Evolutionary conservation across 2,329 filamentous ascomycete species (phyloP).

Genomic region (Knoxdaviesia proteae): DNA sequence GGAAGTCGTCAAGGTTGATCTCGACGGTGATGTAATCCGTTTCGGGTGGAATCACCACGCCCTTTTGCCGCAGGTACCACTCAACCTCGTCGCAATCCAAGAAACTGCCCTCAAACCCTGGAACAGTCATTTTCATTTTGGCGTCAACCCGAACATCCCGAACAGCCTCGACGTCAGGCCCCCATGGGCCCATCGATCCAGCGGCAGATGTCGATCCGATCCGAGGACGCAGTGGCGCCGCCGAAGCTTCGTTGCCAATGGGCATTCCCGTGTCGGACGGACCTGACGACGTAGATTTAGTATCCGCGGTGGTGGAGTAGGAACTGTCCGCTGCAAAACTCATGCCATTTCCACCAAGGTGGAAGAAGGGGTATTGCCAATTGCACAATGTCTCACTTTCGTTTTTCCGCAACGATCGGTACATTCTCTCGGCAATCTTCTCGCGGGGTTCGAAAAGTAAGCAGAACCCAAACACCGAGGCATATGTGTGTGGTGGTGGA

Average conservation of each 20-base stretch:
- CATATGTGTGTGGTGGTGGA: conserved; percentile 25
- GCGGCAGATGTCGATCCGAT: too few relatives aligned
- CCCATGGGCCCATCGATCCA: conserved; percentile 21
- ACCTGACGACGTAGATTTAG: background rate
- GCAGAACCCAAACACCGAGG: conserved; percentile 49
- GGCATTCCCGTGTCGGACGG: conserved; percentile 1
- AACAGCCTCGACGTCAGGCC: conserved; percentile 15
- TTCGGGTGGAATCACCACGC: conserved; percentile 38
- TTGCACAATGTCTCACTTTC: conserved; percentile 28
- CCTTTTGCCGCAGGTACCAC: conserved; percentile 43
- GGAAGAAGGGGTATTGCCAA: conserved; percentile 39
- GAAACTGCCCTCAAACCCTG: conserved; percentile 53
- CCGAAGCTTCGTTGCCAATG: conserved; percentile 17
- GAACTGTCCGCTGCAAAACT: conserved; percentile 24
- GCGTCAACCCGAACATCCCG: conserved; percentile 21
- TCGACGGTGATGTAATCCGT: conserved; percentile 40
- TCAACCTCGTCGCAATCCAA: conserved; percentile 62
- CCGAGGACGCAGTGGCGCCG: background rate
- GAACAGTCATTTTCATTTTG: conserved; percentile 29
- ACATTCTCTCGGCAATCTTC: conserved; percentile 21
- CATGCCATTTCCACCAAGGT: conserved; percentile 47
- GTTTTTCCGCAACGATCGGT: conserved; percentile 11
- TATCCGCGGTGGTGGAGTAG: background rate
- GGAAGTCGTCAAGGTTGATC: conserved; percentile 23
- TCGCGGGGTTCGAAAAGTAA: conserved; percentile 35